Evolutionary conservation across 2,329 filamentous ascomycete species (phyloP).

Genomic region (Apiospora rasikravindrae): DNA sequence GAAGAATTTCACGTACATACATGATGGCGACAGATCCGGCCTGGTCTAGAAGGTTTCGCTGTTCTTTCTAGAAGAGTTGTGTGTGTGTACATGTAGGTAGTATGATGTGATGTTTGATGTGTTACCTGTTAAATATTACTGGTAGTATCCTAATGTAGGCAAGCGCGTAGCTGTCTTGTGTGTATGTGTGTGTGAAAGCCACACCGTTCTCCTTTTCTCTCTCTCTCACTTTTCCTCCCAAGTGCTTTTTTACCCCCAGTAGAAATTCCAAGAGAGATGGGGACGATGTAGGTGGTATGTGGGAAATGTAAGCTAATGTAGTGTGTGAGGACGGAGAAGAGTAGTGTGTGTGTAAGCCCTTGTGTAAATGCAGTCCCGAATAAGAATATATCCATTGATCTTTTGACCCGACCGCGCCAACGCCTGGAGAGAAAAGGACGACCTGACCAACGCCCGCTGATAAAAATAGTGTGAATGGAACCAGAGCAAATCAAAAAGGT

Average conservation of each 20-base stretch:
- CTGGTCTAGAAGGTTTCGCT: background rate
- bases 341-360: background rate
- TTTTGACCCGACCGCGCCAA: constrained; percentile 13
- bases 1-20: background rate
- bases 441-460: constrained; percentile 16
- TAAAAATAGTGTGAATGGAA: constrained; percentile 1
- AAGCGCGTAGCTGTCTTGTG: constrained; percentile 11
- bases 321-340: background rate
- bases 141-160: constrained; percentile 13
- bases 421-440: background rate
- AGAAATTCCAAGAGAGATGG: background rate
- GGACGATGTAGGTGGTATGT: background rate
- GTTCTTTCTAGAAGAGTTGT: background rate
- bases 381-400: constrained; percentile 8
- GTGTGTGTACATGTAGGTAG: background rate
- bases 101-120: background rate
- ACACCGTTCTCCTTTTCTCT: background rate
- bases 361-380: constrained; percentile 13
- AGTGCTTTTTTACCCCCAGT: background rate
- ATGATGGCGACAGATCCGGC: background rate
- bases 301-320: constrained; percentile 8
- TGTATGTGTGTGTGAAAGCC: background rate
- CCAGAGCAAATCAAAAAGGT: background rate
- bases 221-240: background rate
- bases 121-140: constrained; percentile 18